These are phyloP conservation scores for Cunninghamia lanceolata DNA, from an alignment of 75 land plant genomes.

Conservation along the genomic window DNA sequence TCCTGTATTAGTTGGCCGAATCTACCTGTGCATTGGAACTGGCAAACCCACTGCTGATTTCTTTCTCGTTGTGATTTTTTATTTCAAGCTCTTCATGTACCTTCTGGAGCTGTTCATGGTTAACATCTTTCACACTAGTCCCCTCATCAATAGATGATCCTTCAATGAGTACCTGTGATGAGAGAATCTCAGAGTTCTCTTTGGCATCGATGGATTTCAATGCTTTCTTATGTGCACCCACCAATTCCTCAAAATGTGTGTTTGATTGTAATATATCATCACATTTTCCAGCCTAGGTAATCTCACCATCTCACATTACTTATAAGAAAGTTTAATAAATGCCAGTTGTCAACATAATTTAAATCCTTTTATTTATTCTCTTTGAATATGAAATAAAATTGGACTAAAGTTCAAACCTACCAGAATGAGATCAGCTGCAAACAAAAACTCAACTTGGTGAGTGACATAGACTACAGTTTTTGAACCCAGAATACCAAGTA, in stretches of 20 bases:
- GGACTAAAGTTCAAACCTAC: neutral
- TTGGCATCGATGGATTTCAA: constrained; percentile 32
- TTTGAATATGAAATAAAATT: neutral
- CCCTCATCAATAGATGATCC: neutral
- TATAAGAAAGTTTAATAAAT: constrained; percentile 11
- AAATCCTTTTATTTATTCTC: neutral
- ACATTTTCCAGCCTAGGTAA: constrained; percentile 68
- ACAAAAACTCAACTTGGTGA: constrained; percentile 50
- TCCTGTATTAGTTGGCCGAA: no score
- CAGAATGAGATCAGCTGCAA: constrained; percentile 32
- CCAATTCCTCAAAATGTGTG: constrained; percentile 62
- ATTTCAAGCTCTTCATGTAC: constrained; percentile 9
- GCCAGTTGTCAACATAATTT: neutral
- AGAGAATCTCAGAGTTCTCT: neutral
- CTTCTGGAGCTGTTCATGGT: neutral
- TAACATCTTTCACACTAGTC: neutral
- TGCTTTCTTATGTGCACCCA: constrained; percentile 72
- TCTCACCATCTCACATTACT: constrained; percentile 83
- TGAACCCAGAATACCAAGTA: constrained; percentile 33
- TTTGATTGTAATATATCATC: constrained; percentile 52
- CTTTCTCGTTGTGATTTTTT: constrained; percentile 6
- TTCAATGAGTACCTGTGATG: neutral
- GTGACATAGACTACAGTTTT: constrained; percentile 54
- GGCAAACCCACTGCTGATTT: no score
- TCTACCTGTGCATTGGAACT: no score